Base-by-base conservation (phyloP, 768 basidiomycete genomes). In the Mycena pura region DNA sequence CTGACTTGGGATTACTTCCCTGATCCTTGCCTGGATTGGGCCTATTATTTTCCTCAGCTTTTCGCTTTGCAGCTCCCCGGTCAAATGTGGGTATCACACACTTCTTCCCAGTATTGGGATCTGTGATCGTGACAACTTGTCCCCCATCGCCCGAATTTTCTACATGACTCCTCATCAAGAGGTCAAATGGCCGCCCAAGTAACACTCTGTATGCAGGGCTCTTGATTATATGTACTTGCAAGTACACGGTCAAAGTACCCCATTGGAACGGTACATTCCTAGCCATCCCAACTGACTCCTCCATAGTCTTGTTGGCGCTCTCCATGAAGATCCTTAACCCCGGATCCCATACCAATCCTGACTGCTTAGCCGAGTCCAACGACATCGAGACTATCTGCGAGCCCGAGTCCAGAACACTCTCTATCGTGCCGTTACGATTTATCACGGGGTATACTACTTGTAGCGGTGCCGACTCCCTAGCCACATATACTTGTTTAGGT, bases 331-430 rank as follows among this genome's bases (percentile, higher is more conserved):
- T 68, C 1, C 34, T 61, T 0, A 69, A 34, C 15, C 66, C 59
- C 0, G 72, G 63, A 39, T 73, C 57, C 67, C 66, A 70, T 11
- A 19, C 44, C 0, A 70, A 8, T 11, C 51, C 44, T 3, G 53
- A 45, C 15, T 46, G 31, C 17, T 48, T 25, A 2, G 71, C 71
- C 1, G 52, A 44, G 19, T 57, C 51, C 19, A 55, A 31, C 0
- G 56, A 45, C 68, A 73, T 72, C 0, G 69, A 70, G 0, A 73
- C 68, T 13, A 75, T 74, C 39, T 76, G 72, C 1, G 70, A 76
- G 0, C 74, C 71, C 0, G 60, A 60, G 48, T 76, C 72, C 15
- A 69, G 39, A 0, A 76, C 41, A n/a, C n/a, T n/a, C n/a, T n/a
- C n/a, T n/a, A n/a, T n/a, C n/a, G n/a, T n/a, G n/a, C n/a, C n/a